Evolutionary conservation across 176 grass and related monocot species (phyloP).

Genomic region (Eleusine coracana): DNA sequence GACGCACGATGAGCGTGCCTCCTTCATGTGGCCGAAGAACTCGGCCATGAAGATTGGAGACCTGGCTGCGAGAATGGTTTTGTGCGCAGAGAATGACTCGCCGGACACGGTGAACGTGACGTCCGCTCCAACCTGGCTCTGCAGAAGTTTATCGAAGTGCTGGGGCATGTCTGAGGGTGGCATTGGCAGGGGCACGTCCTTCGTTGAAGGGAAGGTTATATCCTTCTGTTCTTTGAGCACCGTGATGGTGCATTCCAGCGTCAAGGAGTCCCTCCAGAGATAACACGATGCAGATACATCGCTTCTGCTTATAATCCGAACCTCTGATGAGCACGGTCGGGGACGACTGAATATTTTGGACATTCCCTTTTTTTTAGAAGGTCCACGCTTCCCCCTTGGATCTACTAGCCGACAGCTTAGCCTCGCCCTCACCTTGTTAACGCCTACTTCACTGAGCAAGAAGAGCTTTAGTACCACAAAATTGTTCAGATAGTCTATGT

Average conservation of each 20-base stretch:
- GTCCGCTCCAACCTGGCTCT: constrained; percentile 5
- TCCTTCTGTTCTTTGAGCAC: not conserved
- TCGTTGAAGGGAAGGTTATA: not conserved
- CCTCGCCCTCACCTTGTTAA: too few relatives aligned
- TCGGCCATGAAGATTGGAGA: constrained; percentile 37
- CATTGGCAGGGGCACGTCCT: not conserved
- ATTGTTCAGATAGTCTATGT: too few relatives aligned
- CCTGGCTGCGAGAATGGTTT: constrained; percentile 16
- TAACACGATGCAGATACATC: not conserved
- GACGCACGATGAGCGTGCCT: not conserved
- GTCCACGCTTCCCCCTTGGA: not conserved
- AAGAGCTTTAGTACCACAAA: not conserved
- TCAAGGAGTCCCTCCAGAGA: not conserved
- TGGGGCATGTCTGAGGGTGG: not conserved
- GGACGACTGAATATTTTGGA: not conserved
- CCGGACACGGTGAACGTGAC: constrained; percentile 21
- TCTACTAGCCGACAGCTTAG: not conserved
- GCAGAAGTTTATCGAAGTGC: constrained; percentile 23
- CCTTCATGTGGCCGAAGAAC: constrained; percentile 37
- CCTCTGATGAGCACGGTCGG: not conserved
- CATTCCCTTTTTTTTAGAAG: not conserved
- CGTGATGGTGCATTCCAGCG: not conserved
- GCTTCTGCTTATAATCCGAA: not conserved
- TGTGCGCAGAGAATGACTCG: constrained; percentile 26
- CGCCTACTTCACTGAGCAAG: not conserved